These are phyloP conservation scores for Mucor circinelloides DNA, from an alignment of 371 early-diverging fungal genomes.

Conservation along the genomic window DNA sequence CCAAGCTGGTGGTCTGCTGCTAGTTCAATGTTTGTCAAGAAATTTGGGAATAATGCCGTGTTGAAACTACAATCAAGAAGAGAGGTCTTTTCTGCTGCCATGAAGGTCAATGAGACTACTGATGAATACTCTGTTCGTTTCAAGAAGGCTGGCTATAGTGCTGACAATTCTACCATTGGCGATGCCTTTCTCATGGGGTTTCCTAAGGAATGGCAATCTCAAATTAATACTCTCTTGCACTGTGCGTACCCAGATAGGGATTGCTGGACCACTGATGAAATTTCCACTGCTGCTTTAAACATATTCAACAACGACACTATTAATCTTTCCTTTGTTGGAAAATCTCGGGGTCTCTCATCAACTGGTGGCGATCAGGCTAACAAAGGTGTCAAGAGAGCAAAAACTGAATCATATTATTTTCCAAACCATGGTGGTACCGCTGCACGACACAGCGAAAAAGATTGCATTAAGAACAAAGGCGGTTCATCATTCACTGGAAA, in stretches of 20 bases:
- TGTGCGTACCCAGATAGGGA: neutral
- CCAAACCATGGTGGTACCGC: too few relatives aligned
- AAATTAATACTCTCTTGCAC: neutral
- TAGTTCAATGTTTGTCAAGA: neutral
- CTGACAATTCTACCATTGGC: neutral
- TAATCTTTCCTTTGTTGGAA: too few relatives aligned
- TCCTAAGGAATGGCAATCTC: neutral
- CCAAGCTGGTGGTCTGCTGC: neutral
- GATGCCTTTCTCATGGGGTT: neutral
- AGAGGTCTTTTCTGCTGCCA: too few relatives aligned
- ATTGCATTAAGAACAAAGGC: too few relatives aligned
- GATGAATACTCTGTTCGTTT: neutral
- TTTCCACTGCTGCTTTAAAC: neutral
- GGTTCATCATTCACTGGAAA: too few relatives aligned
- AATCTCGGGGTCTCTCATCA: too few relatives aligned
- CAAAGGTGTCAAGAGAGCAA: too few relatives aligned
- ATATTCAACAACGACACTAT: too few relatives aligned
- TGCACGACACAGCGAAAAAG: too few relatives aligned
- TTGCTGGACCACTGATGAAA: neutral
- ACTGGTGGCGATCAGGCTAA: too few relatives aligned
- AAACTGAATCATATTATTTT: too few relatives aligned
- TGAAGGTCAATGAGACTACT: neutral
- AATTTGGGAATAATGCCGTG: neutral
- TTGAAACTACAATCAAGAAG: too few relatives aligned
- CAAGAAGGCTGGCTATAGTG: neutral